These are phyloP conservation scores for Schwanniomyces sp. DNA, from an alignment of 805 yeast genomes.

Conservation along the genomic window DNA sequence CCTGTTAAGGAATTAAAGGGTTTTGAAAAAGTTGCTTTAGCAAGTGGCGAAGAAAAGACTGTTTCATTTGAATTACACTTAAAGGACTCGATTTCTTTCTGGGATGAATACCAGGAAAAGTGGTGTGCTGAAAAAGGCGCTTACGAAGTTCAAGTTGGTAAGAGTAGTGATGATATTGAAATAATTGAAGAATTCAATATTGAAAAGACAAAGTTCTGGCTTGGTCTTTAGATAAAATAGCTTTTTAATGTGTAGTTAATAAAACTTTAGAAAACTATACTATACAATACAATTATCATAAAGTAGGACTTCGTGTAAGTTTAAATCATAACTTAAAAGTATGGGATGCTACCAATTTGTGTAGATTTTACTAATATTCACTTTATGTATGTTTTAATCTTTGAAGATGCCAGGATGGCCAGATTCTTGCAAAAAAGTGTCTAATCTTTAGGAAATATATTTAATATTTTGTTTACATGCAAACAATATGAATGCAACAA, in stretches of 20 bases:
- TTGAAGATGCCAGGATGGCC: too few species aligned
- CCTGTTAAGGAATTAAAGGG: conserved; percentile 32
- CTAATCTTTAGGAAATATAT: too few species aligned
- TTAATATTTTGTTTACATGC: too few species aligned
- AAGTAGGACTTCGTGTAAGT: too few species aligned
- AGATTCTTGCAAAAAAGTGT: too few species aligned
- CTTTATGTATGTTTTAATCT: too few species aligned
- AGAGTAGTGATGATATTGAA: conserved; percentile 17
- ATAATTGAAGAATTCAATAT: conserved; percentile 4
- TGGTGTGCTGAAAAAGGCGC: conserved; percentile 25
- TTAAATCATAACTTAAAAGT: too few species aligned
- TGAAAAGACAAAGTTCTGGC: conserved; percentile 2
- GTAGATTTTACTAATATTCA: too few species aligned
- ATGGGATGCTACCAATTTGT: too few species aligned
- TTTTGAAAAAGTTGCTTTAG: conserved; percentile 24
- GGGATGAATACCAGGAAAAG: conserved; percentile 25
- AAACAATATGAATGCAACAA: too few species aligned
- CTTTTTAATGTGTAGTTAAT: background rate
- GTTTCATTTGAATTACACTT: conserved; percentile 17
- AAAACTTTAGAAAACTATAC: too few species aligned
- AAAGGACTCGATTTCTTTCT: conserved; percentile 29
- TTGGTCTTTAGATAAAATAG: conserved; percentile 1
- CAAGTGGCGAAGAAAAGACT: conserved; percentile 12
- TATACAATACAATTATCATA: too few species aligned
- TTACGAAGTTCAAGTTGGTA: conserved; percentile 25